These are phyloP conservation scores for Aspergillus ochraceoroseus DNA, from an alignment of 2,329 filamentous ascomycete genomes.

Conservation along the genomic window DNA sequence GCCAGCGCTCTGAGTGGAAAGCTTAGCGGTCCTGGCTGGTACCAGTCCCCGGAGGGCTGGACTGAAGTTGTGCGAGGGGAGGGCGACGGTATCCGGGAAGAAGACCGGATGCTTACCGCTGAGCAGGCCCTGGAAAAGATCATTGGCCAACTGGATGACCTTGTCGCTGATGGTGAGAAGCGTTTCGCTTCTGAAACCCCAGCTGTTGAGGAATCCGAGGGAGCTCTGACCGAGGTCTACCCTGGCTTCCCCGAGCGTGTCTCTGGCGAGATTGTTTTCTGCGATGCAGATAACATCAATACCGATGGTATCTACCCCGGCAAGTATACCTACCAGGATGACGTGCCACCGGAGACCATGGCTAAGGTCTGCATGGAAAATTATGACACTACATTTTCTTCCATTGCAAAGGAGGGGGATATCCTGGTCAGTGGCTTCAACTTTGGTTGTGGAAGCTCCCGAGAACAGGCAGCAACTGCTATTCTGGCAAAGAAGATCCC, in stretches of 20 bases:
- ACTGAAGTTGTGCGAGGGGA: constrained; percentile 60
- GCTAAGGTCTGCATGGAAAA: constrained; percentile 89
- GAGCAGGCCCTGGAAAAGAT: constrained; percentile 68
- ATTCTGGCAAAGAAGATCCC: constrained; percentile 38
- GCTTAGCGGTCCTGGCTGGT: constrained; percentile 66
- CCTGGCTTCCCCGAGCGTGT: constrained; percentile 83
- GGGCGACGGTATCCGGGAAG: constrained; percentile 61
- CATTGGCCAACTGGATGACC: constrained; percentile 61
- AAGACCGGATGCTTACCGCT: constrained; percentile 61
- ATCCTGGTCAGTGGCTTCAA: constrained; percentile 83
- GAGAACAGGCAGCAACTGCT: constrained; percentile 85
- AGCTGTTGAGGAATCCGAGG: constrained; percentile 20
- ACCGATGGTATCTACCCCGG: constrained; percentile 91
- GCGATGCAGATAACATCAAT: constrained; percentile 79
- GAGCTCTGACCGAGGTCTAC: constrained; percentile 60
- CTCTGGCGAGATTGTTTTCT: constrained; percentile 81
- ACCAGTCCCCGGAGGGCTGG: constrained; percentile 66
- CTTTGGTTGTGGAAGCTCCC: constrained; percentile 75
- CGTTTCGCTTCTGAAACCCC: constrained; percentile 6
- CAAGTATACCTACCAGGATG: constrained; percentile 88
- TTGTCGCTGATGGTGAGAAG: constrained; percentile 17
- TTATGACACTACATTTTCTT: constrained; percentile 70
- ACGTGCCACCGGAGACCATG: constrained; percentile 72
- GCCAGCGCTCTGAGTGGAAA: constrained; percentile 67
- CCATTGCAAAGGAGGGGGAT: constrained; percentile 62